Conservation (phyloP, 2,329 filamentous ascomycete species). For the Colletotrichum shisoi region DNA sequence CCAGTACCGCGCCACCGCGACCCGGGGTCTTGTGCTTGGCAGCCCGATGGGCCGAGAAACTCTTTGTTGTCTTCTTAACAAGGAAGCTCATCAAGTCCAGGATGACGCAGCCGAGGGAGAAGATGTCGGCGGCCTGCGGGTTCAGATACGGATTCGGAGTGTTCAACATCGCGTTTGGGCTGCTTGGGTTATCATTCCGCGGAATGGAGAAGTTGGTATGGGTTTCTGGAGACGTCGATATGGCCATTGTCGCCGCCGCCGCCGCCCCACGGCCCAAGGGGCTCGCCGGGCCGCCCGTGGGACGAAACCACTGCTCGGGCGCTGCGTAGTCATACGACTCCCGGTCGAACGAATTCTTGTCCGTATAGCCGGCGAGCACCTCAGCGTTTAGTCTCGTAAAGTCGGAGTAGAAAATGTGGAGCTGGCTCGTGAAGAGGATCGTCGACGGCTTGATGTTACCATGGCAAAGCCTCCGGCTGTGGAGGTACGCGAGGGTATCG, state of each 20-base stretch:
- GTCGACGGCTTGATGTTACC: conserved; percentile 75
- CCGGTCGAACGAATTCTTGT: conserved; percentile 64
- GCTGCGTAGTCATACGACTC: conserved; percentile 77
- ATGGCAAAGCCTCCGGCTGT: conserved; percentile 70
- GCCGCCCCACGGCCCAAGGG: conserved; percentile 48
- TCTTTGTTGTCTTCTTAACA: conserved; percentile 70
- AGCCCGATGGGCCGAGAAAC: conserved; percentile 72
- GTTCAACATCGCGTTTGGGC: conserved; percentile 49
- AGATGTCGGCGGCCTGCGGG: conserved; percentile 72
- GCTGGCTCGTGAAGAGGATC: conserved; percentile 70
- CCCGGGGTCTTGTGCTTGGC: conserved; percentile 68
- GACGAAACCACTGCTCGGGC: conserved; percentile 69
- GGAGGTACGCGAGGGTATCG: conserved; percentile 73
- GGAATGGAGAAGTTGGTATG: conserved; percentile 51
- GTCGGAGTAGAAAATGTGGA: conserved; percentile 73
- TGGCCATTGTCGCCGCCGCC: conserved; percentile 45
- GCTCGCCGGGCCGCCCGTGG: conserved; percentile 47
- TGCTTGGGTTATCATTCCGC: conserved; percentile 45
- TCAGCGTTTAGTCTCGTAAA: conserved; percentile 59
- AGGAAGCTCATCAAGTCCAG: conserved; percentile 75
- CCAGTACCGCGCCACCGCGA: conserved; percentile 67
- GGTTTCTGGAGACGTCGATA: conserved; percentile 49
- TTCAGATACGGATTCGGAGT: conserved; percentile 56
- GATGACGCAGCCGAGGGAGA: conserved; percentile 76
- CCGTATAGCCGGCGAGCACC: conserved; percentile 44